A percentile compares a stretch with the other conserved stretches of the same genome.
Conservation (phyloP, 2,329 filamentous ascomycete species). For the Cadophora malorum region DNA sequence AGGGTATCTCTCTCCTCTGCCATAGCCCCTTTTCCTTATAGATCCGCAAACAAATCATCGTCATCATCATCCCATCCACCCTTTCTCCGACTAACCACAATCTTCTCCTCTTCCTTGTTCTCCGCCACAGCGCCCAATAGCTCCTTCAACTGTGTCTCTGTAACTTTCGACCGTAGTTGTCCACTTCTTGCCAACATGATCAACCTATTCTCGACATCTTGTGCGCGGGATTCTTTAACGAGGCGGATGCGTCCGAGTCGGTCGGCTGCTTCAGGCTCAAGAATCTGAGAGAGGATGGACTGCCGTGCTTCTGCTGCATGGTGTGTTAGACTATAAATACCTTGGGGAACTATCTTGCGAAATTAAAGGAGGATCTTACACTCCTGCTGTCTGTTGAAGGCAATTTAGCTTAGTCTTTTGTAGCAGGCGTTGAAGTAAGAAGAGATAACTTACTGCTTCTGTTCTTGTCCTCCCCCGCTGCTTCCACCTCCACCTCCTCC, state of each 20-base stretch:
- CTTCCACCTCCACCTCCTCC: slow-evolving; percentile 56
- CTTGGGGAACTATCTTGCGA: neutral
- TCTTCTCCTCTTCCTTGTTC: slow-evolving; percentile 77
- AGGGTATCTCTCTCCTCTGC: neutral
- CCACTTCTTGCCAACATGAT: slow-evolving; percentile 90
- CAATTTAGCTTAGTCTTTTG: neutral
- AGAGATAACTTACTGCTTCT: slow-evolving; percentile 58
- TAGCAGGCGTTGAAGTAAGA: neutral
- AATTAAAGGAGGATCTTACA: neutral
- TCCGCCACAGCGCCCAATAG: slow-evolving; percentile 85
- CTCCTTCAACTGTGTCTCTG: slow-evolving; percentile 92
- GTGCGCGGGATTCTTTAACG: slow-evolving; percentile 90
- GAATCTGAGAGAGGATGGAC: slow-evolving; percentile 87
- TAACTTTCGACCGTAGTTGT: slow-evolving; percentile 86
- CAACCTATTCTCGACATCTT: slow-evolving; percentile 89
- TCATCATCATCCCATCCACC: slow-evolving; percentile 86
- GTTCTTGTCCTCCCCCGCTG: slow-evolving; percentile 54
- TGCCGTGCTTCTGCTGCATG: slow-evolving; percentile 72
- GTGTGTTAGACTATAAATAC: slow-evolving; percentile 44
- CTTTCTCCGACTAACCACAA: slow-evolving; percentile 84
- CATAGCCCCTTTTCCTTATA: slow-evolving; percentile 47
- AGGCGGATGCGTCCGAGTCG: slow-evolving; percentile 92
- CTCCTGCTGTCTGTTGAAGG: slow-evolving; percentile 15
- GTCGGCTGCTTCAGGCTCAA: slow-evolving; percentile 91
- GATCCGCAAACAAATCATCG: slow-evolving; percentile 69